Base-by-base conservation (phyloP, 306 rosid genomes). In the Senna siamea region DNA sequence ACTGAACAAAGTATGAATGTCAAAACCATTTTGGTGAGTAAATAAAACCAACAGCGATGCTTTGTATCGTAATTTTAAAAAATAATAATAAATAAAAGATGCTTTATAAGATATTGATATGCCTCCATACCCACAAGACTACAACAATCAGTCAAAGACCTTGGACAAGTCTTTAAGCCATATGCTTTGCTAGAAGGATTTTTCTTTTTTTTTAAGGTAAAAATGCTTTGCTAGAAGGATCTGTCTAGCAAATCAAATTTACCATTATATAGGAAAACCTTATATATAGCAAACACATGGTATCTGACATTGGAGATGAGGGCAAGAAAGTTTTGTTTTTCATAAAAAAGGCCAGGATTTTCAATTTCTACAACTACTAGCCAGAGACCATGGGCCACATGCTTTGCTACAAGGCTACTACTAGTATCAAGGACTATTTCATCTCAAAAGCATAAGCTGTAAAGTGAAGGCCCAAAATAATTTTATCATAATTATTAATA, bases 1-100 rank as follows among this genome's bases (percentile, higher is more conserved):
- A 66, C 73, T 35, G 75, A 85, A 72, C 63, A 72, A 55, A 70
- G 30, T 59, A 34, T 62, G 50, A 66, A 32, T 50, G 18, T 46
- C 56, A 70, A 17, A 61, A 67, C 30, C 37, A 68, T 64, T 72
- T 62, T 17, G 19, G 67, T 44, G 12, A 71, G 70, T 59, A 38
- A 23, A 72, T 22, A 30, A 60, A 67, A 54, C 54, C 73, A 75
- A 28, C 4, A 78, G 38, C 13, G 26, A 40, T 52, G 61, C 70
- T 28, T 59, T 43, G 4, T 13, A 51, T 26, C 3, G 30, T 26
- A 26, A 26, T 26, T 26, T 26, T 26, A 26, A 26, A 26, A n/a
- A n/a, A n/a, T n/a, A n/a, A 26, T 26, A 3, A 26, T 41, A 9
- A 9, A 48, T 15, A 48, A 1, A n/a, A n/a, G 54, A n/a, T 48